Evolutionary conservation across 768 basidiomycete genomes (phyloP).

Genomic region (Lyophyllum atratum): DNA sequence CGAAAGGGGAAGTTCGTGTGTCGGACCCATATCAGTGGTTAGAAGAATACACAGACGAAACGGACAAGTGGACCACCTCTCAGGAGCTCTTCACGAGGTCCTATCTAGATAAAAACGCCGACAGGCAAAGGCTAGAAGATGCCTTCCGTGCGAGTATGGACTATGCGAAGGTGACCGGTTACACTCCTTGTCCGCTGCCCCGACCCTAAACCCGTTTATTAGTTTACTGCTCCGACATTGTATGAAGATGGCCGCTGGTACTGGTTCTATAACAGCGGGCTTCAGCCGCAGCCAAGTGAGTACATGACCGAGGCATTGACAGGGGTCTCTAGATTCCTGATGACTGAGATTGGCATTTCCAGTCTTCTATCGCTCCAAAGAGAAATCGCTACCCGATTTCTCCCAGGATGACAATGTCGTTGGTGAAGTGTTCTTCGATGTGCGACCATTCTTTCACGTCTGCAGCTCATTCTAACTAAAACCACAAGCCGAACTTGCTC

Average conservation of each 20-base stretch:
- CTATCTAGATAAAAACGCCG: slow-evolving; percentile 65
- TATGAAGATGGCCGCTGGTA: slow-evolving; percentile 77
- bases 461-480: neutral
- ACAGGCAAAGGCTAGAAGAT: slow-evolving; percentile 57
- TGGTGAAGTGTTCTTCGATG: slow-evolving; percentile 82
- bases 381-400: slow-evolving; percentile 54
- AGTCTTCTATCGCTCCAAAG: slow-evolving; percentile 67
- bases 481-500: slow-evolving; percentile 63
- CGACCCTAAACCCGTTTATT: slow-evolving; percentile 24
- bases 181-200: neutral
- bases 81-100: slow-evolving; percentile 61
- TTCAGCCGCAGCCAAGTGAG: slow-evolving; percentile 64
- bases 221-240: slow-evolving; percentile 67
- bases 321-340: neutral
- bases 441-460: slow-evolving; percentile 28
- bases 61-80: slow-evolving; percentile 60
- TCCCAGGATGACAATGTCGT: slow-evolving; percentile 41
- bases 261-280: slow-evolving; percentile 78
- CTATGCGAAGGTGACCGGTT: slow-evolving; percentile 40
- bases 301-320: slow-evolving; percentile 21
- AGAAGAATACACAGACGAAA: slow-evolving; percentile 63
- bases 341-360: slow-evolving; percentile 6
- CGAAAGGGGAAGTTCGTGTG: slow-evolving; percentile 61
- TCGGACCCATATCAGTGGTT: slow-evolving; percentile 79
- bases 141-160: slow-evolving; percentile 50